phyloP scores from a whole-genome alignment of 176 grass and related monocot species.

The Paspalum notatum region DNA sequence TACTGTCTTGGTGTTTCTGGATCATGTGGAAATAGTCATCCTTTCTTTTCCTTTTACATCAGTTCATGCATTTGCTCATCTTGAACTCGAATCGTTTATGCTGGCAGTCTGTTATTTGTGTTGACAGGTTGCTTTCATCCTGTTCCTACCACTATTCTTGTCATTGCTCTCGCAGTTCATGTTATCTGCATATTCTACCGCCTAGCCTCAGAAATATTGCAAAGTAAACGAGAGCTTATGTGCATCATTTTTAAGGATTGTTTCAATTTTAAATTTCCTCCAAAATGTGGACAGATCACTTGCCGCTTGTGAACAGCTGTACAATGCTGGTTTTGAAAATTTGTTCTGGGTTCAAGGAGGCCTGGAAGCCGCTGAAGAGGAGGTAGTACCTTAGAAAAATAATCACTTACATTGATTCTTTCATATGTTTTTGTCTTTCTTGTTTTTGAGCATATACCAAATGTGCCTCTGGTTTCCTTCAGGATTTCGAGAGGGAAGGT shows the following conservation, averaged over 20 bases:
- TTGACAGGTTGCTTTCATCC: conserved; percentile 9
- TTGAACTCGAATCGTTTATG: neutral
- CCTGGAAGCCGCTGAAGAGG: conserved; percentile 89
- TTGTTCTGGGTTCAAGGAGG: conserved; percentile 99
- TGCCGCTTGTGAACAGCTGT: conserved; percentile 91
- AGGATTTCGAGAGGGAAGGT: conserved; percentile 94
- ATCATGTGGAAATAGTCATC: neutral
- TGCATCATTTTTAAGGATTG: neutral
- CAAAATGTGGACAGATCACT: conserved; percentile 63
- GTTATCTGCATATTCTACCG: neutral
- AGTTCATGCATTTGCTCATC: neutral
- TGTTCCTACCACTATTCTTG: neutral
- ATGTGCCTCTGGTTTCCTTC: neutral
- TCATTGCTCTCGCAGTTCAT: neutral
- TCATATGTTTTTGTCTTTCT: neutral
- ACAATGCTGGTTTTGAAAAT: conserved; percentile 79
- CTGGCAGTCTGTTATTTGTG: neutral
- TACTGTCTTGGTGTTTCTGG: neutral
- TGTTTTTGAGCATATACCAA: conserved; percentile 15
- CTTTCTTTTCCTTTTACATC: neutral
- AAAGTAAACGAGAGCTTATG: conserved; percentile 2
- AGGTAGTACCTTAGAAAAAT: conserved; percentile 50
- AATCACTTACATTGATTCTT: neutral
- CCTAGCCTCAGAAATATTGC: neutral
- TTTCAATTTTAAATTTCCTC: neutral